These are phyloP conservation scores for Mycena vitilis DNA, from an alignment of 768 basidiomycete genomes.

Conservation along the genomic window DNA sequence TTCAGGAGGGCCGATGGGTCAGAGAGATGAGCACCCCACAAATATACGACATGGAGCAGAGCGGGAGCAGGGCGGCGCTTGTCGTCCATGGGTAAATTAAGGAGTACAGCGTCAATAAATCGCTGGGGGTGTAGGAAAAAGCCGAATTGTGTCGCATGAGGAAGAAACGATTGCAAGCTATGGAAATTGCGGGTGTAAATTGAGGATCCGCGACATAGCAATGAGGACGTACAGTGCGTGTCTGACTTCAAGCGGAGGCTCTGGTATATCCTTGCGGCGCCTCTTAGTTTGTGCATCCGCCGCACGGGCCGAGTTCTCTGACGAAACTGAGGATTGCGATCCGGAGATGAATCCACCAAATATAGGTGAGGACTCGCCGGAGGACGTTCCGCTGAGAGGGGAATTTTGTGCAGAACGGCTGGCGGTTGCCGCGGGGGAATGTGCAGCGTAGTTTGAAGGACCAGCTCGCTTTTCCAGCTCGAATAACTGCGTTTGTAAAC, in stretches of 20 bases:
- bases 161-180: slow-evolving; percentile 28
- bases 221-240: slow-evolving; percentile 4
- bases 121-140: slow-evolving; percentile 31
- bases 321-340: neutral
- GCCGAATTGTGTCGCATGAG: slow-evolving; percentile 31
- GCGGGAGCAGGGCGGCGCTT: slow-evolving; percentile 25
- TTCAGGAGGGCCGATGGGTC: slow-evolving; percentile 1
- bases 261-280: neutral
- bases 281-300: neutral
- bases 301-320: neutral
- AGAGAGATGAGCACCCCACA: slow-evolving; percentile 28
- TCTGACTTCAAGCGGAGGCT: slow-evolving; percentile 16
- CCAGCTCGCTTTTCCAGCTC: slow-evolving; percentile 45
- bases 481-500: slow-evolving; percentile 50
- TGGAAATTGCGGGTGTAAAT: too few relatives aligned
- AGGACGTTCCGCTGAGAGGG: slow-evolving; percentile 16
- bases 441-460: neutral
- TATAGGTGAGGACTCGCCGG: neutral
- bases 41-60: slow-evolving; percentile 29
- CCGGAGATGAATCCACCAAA: neutral
- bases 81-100: slow-evolving; percentile 22
- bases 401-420: slow-evolving; percentile 13
- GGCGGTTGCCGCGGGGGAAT: slow-evolving; percentile 1
- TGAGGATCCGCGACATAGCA: neutral
- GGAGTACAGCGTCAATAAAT: slow-evolving; percentile 21